phyloP scores from a whole-genome alignment of 495 filamentous ascomycete genomes.

The Neurospora discreta region DNA sequence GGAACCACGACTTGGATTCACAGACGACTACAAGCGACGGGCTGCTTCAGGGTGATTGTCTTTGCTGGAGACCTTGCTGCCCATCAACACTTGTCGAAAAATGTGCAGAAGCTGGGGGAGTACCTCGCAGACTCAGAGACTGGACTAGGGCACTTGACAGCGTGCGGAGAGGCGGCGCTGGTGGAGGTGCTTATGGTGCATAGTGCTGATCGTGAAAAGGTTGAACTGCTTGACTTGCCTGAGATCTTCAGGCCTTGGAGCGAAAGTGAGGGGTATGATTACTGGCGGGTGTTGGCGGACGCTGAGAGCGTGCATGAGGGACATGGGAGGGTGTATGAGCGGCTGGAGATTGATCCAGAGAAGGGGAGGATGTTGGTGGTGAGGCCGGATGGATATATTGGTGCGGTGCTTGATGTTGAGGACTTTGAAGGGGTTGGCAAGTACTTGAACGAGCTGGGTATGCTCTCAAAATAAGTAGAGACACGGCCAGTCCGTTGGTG shows the following conservation, averaged over 20 bases:
- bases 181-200: conserved; percentile 50
- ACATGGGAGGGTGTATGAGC: conserved; percentile 49
- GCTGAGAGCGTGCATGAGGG: conserved; percentile 45
- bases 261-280: conserved; percentile 48
- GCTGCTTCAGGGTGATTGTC: conserved; percentile 7
- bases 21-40: conserved; percentile 1
- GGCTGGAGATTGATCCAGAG: conserved; percentile 45
- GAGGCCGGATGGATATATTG: conserved; percentile 54
- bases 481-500: background rate
- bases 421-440: conserved; percentile 5
- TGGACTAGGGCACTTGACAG: conserved; percentile 2
- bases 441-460: conserved; percentile 11
- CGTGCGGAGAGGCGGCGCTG: background rate
- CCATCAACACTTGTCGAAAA: background rate
- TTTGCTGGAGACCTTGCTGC: conserved; percentile 9
- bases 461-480: background rate
- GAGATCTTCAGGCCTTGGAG: conserved; percentile 44
- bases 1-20: conserved; percentile 1
- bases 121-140: background rate
- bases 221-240: conserved; percentile 45
- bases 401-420: conserved; percentile 39
- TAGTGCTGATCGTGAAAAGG: conserved; percentile 30
- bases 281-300: conserved; percentile 53
- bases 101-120: background rate
- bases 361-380: conserved; percentile 44